Base-by-base conservation (phyloP, 2,329 filamentous ascomycete species). In the Hypoxylon sp. region DNA sequence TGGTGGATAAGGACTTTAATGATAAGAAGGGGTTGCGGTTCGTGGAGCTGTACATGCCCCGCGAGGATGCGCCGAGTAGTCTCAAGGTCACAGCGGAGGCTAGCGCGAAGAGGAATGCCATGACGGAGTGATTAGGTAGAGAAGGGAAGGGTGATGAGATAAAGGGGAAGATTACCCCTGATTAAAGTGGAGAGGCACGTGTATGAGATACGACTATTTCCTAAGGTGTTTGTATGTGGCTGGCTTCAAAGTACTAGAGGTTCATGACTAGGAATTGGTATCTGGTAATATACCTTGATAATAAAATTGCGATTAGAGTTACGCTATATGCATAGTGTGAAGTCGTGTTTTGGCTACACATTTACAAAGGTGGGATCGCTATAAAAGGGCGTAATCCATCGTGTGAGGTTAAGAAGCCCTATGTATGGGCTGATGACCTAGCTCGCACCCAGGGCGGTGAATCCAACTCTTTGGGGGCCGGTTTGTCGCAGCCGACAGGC, bases 21-120 rank as follows among this genome's bases (percentile, higher is more conserved):
- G 82, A 84, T 6, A 82, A 81, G 8, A 77, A 81, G 38, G 79
- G 80, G 48, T 74, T 90, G 70, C 83, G 93, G 77, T 89, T 96
- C 75, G 92, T 96, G 42, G 93, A 96, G 82, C 74, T 96, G 51
- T 90, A 92, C 73, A 93, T 96, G 87, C 89, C 88, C 8, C 90
- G 87, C 78, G 85, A 93, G 64, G 93, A 96, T 78, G 92, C 92
- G 11, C 93, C 93, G 0, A 81, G 84, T 49, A 87, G 87, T 4
- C 78, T 96, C 71, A 87, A 90, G 72, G 79, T 89, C 74, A 93
- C 91, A 20, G 90, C 91, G 0, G 85, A 91, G 76, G 88, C 89
- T 4, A 89, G 89, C 46, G 91, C 91, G 4, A 88, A 81, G 79
- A 87, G 83, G 52, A 95, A 94, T 76, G 82, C 85, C 28, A 67